Evolutionary conservation across 129 eudicot genomes (phyloP), one percentile per base, ranked within the genome.

Genomic region (Flaveria trinervia): DNA sequence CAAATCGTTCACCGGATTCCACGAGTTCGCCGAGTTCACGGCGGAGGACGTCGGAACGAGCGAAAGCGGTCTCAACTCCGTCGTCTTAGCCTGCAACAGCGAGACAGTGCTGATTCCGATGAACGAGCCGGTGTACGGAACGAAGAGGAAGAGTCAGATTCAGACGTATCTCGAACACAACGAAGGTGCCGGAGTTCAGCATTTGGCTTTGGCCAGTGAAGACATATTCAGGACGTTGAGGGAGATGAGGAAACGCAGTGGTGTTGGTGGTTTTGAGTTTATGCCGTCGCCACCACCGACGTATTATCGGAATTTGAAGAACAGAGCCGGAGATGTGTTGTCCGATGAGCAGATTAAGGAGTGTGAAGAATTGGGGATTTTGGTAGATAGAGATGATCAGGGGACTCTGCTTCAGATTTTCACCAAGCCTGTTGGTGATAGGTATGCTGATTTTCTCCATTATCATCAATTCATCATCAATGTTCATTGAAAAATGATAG

Each of bases 261-360:
- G 83, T 1, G 72, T 95, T 3, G 99, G 99, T 8, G 99, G 99
- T 9, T 95, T 95, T 50, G 99, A 95, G 83, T 95, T 95, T 49
- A 92, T 95, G 99, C 99, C 99, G 45, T 60, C 94, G 7, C 99
- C 99, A 1, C 99, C 99, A 0, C 92, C 92, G 1, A 95, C 97
- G n/a, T 95, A 92, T 70, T 95, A 95, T 39, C 76, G 80, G 86
- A 91, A 92, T 65, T 25, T 95, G 88, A 92, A 87, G 91, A 77
- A 52, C 7, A 76, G 99, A 71, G 91, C 43, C 14, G 92, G 91
- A 43, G 96, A 88, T 82, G 97, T 95, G 60, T 68, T 95, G 86
- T 86, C 61, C 44, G 96, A 95, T 75, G 92, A 86, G 23, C 97
- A 95, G 85, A 91, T 95, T 70, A 82, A 85, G 75, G 97, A 88